A percentile compares a stretch with the other conserved stretches of the same genome.
These are phyloP conservation scores for Phytophthora pinifolia DNA, from an alignment of 352 stramenopile species.

Conservation along the genomic window DNA sequence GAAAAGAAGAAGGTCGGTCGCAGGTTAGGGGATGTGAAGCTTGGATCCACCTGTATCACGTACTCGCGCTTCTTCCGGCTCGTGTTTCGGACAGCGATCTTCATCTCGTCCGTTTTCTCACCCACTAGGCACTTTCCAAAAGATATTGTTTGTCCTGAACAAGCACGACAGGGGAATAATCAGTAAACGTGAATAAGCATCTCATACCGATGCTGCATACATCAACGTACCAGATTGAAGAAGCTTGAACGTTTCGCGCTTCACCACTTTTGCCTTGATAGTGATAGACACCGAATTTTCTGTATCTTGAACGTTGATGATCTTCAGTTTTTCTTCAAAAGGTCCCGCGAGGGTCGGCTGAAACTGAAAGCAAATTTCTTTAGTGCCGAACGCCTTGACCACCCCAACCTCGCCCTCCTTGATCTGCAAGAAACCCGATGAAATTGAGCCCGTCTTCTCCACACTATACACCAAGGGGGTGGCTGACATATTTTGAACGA, in stretches of 20 bases:
- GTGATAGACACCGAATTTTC: conserved; percentile 87
- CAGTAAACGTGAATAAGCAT: not conserved
- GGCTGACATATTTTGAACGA: conserved; percentile 88
- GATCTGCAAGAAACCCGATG: conserved; percentile 87
- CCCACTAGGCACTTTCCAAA: conserved; percentile 84
- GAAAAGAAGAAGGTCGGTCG: conserved; percentile 84
- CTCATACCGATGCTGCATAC: not conserved
- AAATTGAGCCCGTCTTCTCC: conserved; percentile 91
- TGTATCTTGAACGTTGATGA: conserved; percentile 88
- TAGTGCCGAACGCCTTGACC: conserved; percentile 86
- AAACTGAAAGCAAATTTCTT: conserved; percentile 90
- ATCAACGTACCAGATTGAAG: conserved; percentile 74
- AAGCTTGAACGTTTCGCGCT: conserved; percentile 89
- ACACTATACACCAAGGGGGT: conserved; percentile 86
- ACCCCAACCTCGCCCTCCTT: conserved; percentile 87
- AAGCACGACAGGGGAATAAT: not conserved
- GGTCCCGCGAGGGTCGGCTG: conserved; percentile 81
- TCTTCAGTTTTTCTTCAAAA: conserved; percentile 90
- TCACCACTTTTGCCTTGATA: conserved; percentile 90
- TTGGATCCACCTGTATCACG: conserved; percentile 80
- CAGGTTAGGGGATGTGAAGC: conserved; percentile 62
- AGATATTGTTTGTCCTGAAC: conserved; percentile 73
- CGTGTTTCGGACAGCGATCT: conserved; percentile 85
- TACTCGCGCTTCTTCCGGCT: conserved; percentile 89
- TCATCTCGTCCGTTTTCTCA: conserved; percentile 83